Evolutionary conservation across 805 yeast genomes (phyloP).

Genomic region (Saturnispora halmiae): DNA sequence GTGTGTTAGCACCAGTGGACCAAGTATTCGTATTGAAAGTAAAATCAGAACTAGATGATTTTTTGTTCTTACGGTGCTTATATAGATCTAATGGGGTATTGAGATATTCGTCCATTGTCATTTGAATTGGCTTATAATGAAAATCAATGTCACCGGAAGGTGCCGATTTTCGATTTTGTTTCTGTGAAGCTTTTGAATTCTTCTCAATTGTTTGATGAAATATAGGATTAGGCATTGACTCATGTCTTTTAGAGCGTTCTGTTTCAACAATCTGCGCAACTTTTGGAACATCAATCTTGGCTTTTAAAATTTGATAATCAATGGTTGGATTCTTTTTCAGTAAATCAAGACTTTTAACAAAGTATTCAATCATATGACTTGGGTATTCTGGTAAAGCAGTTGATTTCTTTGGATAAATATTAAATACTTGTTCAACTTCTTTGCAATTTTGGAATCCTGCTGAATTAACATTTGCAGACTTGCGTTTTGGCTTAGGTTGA

Average conservation of each 20-base stretch:
- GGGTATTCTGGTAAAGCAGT: conserved; percentile 11
- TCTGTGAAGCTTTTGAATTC: background rate
- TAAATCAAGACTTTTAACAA: conserved; percentile 10
- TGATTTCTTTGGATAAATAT: conserved; percentile 6
- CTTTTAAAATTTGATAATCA: conserved; percentile 12
- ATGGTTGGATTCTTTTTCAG: conserved; percentile 13
- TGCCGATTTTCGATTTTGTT: conserved; percentile 11
- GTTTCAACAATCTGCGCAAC: background rate
- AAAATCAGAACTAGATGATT: conserved; percentile 1
- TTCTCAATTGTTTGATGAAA: background rate
- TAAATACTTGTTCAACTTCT: conserved; percentile 11
- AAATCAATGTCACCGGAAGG: conserved; percentile 12
- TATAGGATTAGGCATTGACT: conserved; percentile 10
- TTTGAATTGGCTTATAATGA: conserved; percentile 10
- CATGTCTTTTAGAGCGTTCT: background rate
- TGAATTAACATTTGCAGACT: background rate
- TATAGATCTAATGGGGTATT: conserved; percentile 14
- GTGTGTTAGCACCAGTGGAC: conserved; percentile 1
- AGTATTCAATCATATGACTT: conserved; percentile 14
- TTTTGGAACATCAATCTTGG: conserved; percentile 6
- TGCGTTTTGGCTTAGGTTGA: conserved; percentile 7
- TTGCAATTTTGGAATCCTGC: conserved; percentile 5
- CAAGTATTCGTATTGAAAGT: conserved; percentile 1
- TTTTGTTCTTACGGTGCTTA: conserved; percentile 9
- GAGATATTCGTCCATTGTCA: conserved; percentile 13